Base-by-base conservation (phyloP, 257 asterid species). In the Knoxia roxburghii region DNA sequence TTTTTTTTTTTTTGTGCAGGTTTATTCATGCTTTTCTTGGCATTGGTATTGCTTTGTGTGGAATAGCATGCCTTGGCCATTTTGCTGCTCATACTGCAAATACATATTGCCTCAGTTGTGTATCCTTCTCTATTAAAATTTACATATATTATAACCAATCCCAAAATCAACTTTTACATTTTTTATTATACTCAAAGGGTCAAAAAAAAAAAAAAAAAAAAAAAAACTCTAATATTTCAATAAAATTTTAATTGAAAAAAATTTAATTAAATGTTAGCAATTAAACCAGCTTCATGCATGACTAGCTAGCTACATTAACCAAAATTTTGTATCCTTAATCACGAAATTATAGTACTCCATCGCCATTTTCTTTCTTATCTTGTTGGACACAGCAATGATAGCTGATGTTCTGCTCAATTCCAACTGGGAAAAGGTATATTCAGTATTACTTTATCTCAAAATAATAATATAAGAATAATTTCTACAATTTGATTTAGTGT, bases 1-100 rank as follows among this genome's bases (percentile, higher is more conserved):
- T 49, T 2, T 24, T 56, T 15, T 30, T 29, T 57, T 57, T 8
- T 17, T 56, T 40, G 69, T 68, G 76, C 88, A 87, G 90, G 90
- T 80, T 77, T 26, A 77, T 82, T 70, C 88, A 81, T 70, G 89
- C 82, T 33, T 79, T 82, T 67, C 78, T 84, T 68, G 82, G 81
- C 14, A 72, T 82, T 65, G 95, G 95, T 7, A 72, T 78, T 9
- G 79, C 79, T 50, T 68, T 84, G 74, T 84, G 84, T 54, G 95
- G 83, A 67, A 66, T 76, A 75, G 69, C 90, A 30, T 79, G 71
- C 76, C 75, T 87, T 54, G 95, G 95, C 20, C 85, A 84, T 68
- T 29, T 82, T 68, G 90, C 90, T 61, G 84, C 90, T 9, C 27
- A 32, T 39, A 72, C 86, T 12, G 75, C 83, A n/a, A 82, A 82